Conservation (phyloP, 345 rosid species). For the Arabidopsis thaliana region DNA sequence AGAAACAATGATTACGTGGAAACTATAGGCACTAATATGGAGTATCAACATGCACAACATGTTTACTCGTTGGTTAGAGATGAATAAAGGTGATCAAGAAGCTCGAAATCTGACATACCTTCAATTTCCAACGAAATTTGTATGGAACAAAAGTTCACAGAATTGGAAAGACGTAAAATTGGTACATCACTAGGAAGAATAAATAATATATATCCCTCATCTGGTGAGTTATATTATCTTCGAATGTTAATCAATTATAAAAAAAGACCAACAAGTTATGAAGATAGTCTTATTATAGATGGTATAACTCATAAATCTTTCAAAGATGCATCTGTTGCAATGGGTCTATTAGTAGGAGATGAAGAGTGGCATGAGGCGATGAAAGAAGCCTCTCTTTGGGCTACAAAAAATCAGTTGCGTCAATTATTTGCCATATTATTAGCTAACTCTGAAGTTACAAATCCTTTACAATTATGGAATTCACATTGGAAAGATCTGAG, state of each 20-base stretch:
- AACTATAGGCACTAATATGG: no score
- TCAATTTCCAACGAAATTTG: no score
- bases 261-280: not conserved
- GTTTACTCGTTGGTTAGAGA: no score
- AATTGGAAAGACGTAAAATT: not conserved
- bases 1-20: no score
- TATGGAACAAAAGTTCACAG: not conserved
- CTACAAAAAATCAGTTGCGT: not conserved
- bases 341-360: not conserved
- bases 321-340: not conserved
- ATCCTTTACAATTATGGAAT: no score
- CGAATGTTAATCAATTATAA: not conserved
- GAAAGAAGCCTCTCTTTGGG: not conserved
- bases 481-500: no score
- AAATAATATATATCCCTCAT: not conserved
- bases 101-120: no score
- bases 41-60: no score
- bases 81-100: no score
- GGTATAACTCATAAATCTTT: not conserved
- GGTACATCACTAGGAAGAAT: not conserved
- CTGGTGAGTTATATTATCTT: constrained; percentile 5
- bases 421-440: no score
- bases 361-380: not conserved
- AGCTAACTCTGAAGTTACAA: no score
- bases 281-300: not conserved